phyloP scores from a whole-genome alignment of 2,329 filamentous ascomycete genomes.

The Biscogniauxia mediterranea region DNA sequence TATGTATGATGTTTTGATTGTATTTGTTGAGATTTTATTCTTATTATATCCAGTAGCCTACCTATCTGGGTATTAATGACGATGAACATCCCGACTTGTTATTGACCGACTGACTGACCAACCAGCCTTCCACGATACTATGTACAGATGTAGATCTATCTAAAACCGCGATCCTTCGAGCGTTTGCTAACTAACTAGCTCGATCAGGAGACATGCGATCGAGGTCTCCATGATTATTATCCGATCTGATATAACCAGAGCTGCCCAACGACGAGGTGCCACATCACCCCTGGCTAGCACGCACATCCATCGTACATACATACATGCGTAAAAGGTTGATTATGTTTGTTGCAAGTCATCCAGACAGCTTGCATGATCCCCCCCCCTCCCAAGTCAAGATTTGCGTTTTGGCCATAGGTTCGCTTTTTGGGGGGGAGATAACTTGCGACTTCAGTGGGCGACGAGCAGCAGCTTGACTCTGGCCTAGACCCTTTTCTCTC shows the following conservation, averaged over 20 bases:
- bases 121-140: too few species aligned
- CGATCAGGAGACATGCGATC: background rate
- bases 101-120: too few species aligned
- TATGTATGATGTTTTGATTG: too few species aligned
- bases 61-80: too few species aligned
- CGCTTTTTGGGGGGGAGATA: too few species aligned
- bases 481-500: background rate
- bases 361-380: background rate
- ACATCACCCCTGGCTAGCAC: constrained; percentile 4
- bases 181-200: background rate
- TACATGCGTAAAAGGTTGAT: too few species aligned
- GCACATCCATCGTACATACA: background rate
- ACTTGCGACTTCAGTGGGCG: background rate
- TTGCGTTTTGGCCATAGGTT: background rate
- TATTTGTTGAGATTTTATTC: too few species aligned
- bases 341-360: background rate
- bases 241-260: background rate
- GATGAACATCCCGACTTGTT: too few species aligned
- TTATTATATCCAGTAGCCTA: too few species aligned
- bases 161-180: background rate
- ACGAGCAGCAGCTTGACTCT: background rate
- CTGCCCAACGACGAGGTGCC: constrained; percentile 7
- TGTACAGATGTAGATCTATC: background rate
- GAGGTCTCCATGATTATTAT: background rate
- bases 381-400: too few species aligned